A percentile compares a stretch with the other conserved stretches of the same genome.
These are phyloP conservation scores for Fusarium scirpi DNA, from an alignment of 2,329 filamentous ascomycete species.

Conservation along the genomic window DNA sequence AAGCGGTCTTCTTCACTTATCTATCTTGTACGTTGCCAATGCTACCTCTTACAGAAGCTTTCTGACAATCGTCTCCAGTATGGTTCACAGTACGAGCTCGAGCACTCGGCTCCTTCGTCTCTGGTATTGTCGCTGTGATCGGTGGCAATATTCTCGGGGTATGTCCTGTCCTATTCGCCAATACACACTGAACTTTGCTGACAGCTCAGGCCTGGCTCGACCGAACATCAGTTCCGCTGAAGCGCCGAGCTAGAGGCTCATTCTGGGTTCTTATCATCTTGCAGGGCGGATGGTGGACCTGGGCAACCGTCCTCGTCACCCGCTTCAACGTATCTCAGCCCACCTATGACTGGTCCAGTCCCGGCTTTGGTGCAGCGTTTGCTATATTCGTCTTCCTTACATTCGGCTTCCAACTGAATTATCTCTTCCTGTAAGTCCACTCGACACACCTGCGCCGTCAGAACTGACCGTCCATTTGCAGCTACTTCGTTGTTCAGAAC, in stretches of 20 bases:
- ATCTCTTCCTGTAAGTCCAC: slow-evolving; percentile 71
- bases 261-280: slow-evolving; percentile 67
- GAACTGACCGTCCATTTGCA: slow-evolving; percentile 42
- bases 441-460: rapidly evolving
- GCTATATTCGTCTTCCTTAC: slow-evolving; percentile 76
- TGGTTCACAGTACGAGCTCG: slow-evolving; percentile 79
- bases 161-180: slow-evolving; percentile 39
- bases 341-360: slow-evolving; percentile 73
- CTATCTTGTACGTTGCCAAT: slow-evolving; percentile 50
- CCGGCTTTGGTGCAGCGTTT: slow-evolving; percentile 75
- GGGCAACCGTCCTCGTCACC: slow-evolving; percentile 74
- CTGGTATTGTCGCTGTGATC: slow-evolving; percentile 74
- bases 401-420: slow-evolving; percentile 78
- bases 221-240: slow-evolving; percentile 65
- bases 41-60: neutral
- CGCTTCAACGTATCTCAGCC: slow-evolving; percentile 68
- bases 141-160: slow-evolving; percentile 74
- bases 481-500: slow-evolving; percentile 78
- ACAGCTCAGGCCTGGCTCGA: slow-evolving; percentile 66
- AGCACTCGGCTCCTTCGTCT: slow-evolving; percentile 77
- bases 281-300: slow-evolving; percentile 79
- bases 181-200: neutral
- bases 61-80: slow-evolving; percentile 48
- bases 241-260: slow-evolving; percentile 63
- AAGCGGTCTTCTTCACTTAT: slow-evolving; percentile 80